Evolutionary conservation across 306 rosid genomes (phyloP).

Genomic region (Gillenia trifoliata): DNA sequence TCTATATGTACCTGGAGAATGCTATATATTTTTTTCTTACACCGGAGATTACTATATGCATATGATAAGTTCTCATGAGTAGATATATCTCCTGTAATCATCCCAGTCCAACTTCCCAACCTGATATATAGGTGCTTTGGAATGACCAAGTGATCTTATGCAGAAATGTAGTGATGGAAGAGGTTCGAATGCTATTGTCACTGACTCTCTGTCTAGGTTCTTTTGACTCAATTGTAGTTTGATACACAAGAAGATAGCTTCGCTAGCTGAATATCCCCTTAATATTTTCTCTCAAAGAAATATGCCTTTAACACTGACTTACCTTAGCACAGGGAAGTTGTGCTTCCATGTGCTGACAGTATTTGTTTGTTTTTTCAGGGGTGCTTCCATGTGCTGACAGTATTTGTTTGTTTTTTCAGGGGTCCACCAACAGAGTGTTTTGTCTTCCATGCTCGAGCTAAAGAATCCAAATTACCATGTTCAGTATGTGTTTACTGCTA

Average conservation of each 20-base stretch:
- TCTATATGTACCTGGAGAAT: background rate
- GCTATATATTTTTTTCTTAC: too few species aligned
- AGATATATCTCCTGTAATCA: background rate
- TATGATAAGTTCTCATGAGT: background rate
- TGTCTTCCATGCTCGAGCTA: conserved; percentile 84
- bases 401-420: conserved; percentile 47
- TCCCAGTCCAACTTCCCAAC: background rate
- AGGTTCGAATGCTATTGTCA: background rate
- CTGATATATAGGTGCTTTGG: background rate
- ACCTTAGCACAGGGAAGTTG: conserved; percentile 11
- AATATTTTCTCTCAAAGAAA: background rate
- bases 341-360: conserved; percentile 21
- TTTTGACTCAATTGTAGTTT: background rate
- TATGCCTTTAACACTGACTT: conserved; percentile 15
- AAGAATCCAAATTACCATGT: conserved; percentile 57
- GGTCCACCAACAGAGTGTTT: conserved; percentile 98
- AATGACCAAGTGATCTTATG: background rate
- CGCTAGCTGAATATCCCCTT: conserved; percentile 8
- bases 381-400: conserved; percentile 31
- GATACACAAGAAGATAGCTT: background rate
- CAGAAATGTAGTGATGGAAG: background rate
- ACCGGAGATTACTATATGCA: too few species aligned
- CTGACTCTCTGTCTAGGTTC: background rate
- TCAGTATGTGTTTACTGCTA: conserved; percentile 33
- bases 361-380: conserved; percentile 54